These are phyloP conservation scores for Coniochaeta hoffmannii DNA, from an alignment of 2,329 filamentous ascomycete species.

Conservation along the genomic window DNA sequence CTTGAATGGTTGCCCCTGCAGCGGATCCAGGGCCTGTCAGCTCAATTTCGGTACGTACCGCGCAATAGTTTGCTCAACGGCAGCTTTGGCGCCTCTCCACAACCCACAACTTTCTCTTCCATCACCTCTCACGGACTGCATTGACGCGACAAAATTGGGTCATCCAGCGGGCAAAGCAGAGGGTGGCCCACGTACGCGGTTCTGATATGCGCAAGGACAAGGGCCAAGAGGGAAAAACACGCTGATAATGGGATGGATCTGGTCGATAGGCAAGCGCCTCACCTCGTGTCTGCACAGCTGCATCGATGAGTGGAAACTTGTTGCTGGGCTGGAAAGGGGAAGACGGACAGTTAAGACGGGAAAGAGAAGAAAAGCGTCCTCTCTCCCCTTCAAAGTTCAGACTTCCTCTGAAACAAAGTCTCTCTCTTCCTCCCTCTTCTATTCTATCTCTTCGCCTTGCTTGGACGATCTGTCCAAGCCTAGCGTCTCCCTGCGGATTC, in stretches of 20 bases:
- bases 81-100: neutral
- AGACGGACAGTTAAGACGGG: neutral
- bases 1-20: neutral
- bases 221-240: neutral
- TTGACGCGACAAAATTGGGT: neutral
- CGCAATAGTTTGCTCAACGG: neutral
- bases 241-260: neutral
- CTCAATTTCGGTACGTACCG: neutral
- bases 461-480: neutral
- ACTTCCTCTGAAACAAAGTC: neutral
- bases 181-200: neutral
- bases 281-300: slow-evolving; percentile 1
- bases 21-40: neutral
- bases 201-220: neutral
- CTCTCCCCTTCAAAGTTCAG: neutral
- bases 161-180: neutral
- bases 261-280: neutral
- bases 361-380: neutral
- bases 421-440: neutral
- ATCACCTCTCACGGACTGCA: neutral
- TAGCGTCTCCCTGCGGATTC: neutral
- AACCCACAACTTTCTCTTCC: neutral
- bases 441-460: neutral
- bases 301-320: neutral
- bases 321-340: neutral